These are phyloP conservation scores for Schoenoplectus tabernaemontani DNA, from an alignment of 202 grass and related monocot species.

Conservation along the genomic window DNA sequence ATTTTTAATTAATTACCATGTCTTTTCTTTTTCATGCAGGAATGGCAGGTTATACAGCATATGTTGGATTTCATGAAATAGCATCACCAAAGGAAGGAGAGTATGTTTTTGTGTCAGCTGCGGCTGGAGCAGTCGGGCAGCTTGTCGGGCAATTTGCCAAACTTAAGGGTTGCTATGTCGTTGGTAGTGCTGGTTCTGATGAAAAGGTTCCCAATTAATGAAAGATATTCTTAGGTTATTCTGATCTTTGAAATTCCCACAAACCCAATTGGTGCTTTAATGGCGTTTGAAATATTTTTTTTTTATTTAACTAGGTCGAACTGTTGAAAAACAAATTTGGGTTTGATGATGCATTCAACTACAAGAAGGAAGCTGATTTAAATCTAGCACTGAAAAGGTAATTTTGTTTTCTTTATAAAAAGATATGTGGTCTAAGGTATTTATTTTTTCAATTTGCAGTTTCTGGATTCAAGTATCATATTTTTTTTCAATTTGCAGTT, in stretches of 20 bases:
- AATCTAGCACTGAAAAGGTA: conserved; percentile 17
- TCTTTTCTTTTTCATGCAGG: conserved; percentile 8
- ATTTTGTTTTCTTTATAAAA: background rate
- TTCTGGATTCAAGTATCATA: background rate
- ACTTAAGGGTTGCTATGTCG: conserved; percentile 42
- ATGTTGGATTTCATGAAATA: conserved; percentile 39
- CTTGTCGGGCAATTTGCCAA: conserved; percentile 63
- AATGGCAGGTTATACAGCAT: conserved; percentile 39
- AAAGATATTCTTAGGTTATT: background rate
- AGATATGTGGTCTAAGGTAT: too few relatives aligned
- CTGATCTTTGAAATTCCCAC: background rate
- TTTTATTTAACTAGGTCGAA: conserved; percentile 24
- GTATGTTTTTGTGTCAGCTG: conserved; percentile 41
- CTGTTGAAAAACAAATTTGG: conserved; percentile 46
- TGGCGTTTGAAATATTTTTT: background rate
- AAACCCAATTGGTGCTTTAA: background rate
- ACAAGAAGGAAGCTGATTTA: conserved; percentile 35
- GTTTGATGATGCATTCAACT: conserved; percentile 58
- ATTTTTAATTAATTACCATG: background rate
- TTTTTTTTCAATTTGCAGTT: too few relatives aligned
- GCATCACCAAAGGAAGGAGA: conserved; percentile 36
- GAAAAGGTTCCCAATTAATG: conserved; percentile 33
- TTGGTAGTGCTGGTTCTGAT: conserved; percentile 48
- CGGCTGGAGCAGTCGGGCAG: conserved; percentile 45
- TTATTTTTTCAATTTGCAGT: background rate